Percentiles rank a stretch among this genome's conserved stretches.
These are phyloP conservation scores for Nephelium lappaceum DNA, from an alignment of 345 rosid species.

Conservation along the genomic window DNA sequence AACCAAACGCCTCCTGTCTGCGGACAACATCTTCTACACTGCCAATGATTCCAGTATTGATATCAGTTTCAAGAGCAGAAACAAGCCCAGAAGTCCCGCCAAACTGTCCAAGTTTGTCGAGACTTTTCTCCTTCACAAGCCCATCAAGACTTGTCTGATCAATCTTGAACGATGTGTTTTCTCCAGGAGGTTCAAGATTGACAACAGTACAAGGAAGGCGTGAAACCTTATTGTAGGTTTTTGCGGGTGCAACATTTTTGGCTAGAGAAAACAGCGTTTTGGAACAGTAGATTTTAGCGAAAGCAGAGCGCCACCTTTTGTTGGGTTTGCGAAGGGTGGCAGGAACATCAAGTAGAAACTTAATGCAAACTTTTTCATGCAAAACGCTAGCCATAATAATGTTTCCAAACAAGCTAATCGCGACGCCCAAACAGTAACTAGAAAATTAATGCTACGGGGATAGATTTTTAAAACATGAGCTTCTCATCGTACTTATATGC, in stretches of 20 bases:
- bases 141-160: conserved; percentile 32
- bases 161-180: conserved; percentile 28
- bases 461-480: no score
- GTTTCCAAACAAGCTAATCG: no score
- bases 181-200: conserved; percentile 14
- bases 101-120: no score
- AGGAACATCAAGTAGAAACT: conserved; percentile 32
- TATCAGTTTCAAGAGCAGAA: no score
- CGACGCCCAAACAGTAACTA: no score
- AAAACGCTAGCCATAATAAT: conserved; percentile 13
- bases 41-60: no score
- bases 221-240: conserved; percentile 10
- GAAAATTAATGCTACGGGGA: no score
- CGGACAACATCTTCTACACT: conserved; percentile 33
- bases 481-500: no score
- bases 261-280: conserved; percentile 37
- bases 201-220: conserved; percentile 26
- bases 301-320: conserved; percentile 51
- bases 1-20: conserved; percentile 45
- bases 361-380: conserved; percentile 29
- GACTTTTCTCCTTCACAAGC: no score
- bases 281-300: no score
- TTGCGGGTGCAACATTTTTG: background rate
- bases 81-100: no score
- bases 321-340: no score